phyloP scores from a whole-genome alignment of 768 basidiomycete species.

The Plicaturopsis crispa region DNA sequence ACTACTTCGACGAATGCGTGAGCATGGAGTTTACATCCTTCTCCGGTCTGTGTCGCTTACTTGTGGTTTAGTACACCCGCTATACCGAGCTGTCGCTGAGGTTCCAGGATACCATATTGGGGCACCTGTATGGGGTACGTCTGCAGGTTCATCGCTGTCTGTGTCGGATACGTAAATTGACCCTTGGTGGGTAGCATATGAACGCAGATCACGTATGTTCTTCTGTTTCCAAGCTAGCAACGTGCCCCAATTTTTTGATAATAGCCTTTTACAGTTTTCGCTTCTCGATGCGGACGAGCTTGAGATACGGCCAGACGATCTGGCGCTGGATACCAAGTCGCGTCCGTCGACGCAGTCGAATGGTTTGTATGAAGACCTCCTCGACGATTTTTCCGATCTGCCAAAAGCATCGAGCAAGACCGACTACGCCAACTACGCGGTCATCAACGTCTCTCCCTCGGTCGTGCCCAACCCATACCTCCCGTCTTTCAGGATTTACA shows the following conservation, averaged over 20 bases:
- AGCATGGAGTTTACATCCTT: slow-evolving; percentile 21
- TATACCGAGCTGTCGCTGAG: slow-evolving; percentile 71
- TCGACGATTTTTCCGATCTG: slow-evolving; percentile 59
- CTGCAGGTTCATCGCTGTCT: no score
- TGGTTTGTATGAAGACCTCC: slow-evolving; percentile 47
- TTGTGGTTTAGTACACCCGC: slow-evolving; percentile 46
- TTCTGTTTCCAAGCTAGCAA: slow-evolving; percentile 4
- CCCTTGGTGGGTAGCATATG: slow-evolving; percentile 54
- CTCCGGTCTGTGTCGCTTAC: neutral
- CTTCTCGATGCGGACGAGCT: slow-evolving; percentile 51
- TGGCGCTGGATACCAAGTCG: slow-evolving; percentile 10
- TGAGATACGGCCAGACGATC: slow-evolving; percentile 27
- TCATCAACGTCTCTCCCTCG: slow-evolving; percentile 75
- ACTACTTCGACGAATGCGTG: slow-evolving; percentile 84
- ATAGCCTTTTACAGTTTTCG: slow-evolving; percentile 34
- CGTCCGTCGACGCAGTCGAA: slow-evolving; percentile 19
- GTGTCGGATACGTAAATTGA: slow-evolving; percentile 8
- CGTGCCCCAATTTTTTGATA: slow-evolving; percentile 9
- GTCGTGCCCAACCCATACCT: slow-evolving; percentile 85
- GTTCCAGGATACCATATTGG: slow-evolving; percentile 84
- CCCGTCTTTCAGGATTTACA: slow-evolving; percentile 73
- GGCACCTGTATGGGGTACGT: slow-evolving; percentile 77
- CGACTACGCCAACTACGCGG: slow-evolving; percentile 60
- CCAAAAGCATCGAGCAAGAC: slow-evolving; percentile 41
- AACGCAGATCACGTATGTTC: slow-evolving; percentile 69